Evolutionary conservation across 805 yeast genomes (phyloP).

Genomic region (Starmerella vitae): DNA sequence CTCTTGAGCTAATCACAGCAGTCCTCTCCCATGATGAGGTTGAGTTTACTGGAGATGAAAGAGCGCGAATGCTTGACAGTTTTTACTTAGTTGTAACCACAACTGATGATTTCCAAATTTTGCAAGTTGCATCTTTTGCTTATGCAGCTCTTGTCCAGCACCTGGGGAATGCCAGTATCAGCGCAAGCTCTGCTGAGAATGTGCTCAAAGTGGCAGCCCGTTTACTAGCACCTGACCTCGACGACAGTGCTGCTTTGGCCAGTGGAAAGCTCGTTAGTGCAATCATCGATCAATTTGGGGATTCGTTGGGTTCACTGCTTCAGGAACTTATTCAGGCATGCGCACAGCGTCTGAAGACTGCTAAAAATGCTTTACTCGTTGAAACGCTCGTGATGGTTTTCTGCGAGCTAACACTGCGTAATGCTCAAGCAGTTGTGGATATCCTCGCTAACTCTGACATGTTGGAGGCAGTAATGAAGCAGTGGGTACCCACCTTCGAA

Average conservation of each 20-base stretch:
- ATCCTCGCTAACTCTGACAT: constrained; percentile 41
- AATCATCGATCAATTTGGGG: constrained; percentile 40
- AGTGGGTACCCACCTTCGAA: constrained; percentile 77
- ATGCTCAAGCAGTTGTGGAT: constrained; percentile 50
- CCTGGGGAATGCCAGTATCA: constrained; percentile 15
- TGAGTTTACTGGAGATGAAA: constrained; percentile 18
- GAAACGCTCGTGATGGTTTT: constrained; percentile 68
- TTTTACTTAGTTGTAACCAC: constrained; percentile 36
- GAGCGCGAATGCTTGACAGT: constrained; percentile 23
- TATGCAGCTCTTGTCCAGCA: constrained; percentile 45
- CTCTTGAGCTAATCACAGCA: constrained; percentile 35
- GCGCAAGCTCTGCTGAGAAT: constrained; percentile 21
- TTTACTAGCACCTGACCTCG: constrained; percentile 53
- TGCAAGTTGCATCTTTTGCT: constrained; percentile 66
- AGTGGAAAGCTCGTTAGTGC: constrained; percentile 56
- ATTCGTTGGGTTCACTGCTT: constrained; percentile 29
- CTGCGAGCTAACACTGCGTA: constrained; percentile 50
- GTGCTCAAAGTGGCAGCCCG: constrained; percentile 54
- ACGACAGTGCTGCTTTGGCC: constrained; percentile 72
- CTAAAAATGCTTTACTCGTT: constrained; percentile 57
- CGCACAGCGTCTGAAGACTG: constrained; percentile 47
- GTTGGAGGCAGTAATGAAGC: constrained; percentile 46
- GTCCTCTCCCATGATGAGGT: constrained; percentile 23
- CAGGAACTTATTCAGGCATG: constrained; percentile 60
- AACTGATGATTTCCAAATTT: constrained; percentile 59